Evolutionary conservation across 805 yeast species (phyloP).

Genomic region (Brettanomyces custersianus): DNA sequence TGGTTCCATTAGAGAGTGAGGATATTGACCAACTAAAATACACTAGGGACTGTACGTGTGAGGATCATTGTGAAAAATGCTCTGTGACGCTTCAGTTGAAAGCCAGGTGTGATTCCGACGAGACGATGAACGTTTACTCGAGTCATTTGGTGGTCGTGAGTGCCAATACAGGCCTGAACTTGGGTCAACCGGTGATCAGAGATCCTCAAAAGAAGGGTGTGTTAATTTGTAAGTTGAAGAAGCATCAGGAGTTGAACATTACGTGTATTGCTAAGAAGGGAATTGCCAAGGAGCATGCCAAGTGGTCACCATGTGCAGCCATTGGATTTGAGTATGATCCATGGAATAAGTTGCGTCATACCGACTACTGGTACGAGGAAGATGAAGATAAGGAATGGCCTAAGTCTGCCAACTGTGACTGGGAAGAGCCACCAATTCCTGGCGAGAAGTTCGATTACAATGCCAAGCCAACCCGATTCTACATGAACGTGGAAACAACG

Average conservation of each 20-base stretch:
- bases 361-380: constrained; percentile 94
- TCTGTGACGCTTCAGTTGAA: constrained; percentile 78
- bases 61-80: constrained; percentile 93
- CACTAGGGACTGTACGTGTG: constrained; percentile 95
- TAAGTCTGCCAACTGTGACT: constrained; percentile 72
- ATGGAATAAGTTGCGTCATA: constrained; percentile 95
- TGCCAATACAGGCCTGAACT: constrained; percentile 22
- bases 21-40: constrained; percentile 80
- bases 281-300: constrained; percentile 94
- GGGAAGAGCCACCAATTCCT: constrained; percentile 91
- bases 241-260: constrained; percentile 82
- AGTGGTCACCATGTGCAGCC: constrained; percentile 97
- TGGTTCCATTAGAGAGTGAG: constrained; percentile 78
- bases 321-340: constrained; percentile 97
- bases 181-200: constrained; percentile 82
- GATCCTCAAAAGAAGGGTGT: constrained; percentile 77
- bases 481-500: constrained; percentile 85
- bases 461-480: constrained; percentile 75
- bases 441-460: constrained; percentile 79
- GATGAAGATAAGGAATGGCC: constrained; percentile 94
- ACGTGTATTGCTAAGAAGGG: constrained; percentile 97
- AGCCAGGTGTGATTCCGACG: constrained; percentile 80
- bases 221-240: constrained; percentile 82
- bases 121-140: constrained; percentile 84
- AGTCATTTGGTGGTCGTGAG: constrained; percentile 52